A percentile compares a stretch with the other conserved stretches of the same genome.
Evolutionary conservation across 768 basidiomycete species (phyloP).

Genomic region (Podaxis mareebaensis): DNA sequence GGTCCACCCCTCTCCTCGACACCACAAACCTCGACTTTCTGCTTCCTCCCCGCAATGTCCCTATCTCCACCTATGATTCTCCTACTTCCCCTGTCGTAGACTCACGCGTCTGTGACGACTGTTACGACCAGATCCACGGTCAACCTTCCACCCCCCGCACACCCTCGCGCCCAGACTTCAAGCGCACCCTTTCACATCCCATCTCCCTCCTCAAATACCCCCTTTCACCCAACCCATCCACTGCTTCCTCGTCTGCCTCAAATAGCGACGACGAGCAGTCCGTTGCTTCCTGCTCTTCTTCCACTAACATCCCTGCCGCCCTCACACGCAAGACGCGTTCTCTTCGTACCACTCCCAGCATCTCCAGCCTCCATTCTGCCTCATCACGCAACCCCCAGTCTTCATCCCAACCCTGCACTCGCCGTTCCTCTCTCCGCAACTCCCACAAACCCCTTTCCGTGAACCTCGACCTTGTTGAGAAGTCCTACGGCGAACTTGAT

Average conservation of each 20-base stretch:
- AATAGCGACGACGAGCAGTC: slow-evolving; percentile 32
- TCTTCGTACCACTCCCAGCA: slow-evolving; percentile 32
- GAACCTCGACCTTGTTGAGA: slow-evolving; percentile 33
- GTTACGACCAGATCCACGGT: slow-evolving; percentile 74
- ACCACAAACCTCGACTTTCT: slow-evolving; percentile 70
- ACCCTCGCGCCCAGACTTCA: slow-evolving; percentile 35
- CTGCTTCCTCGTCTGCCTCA: slow-evolving; percentile 27
- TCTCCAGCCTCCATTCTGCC: slow-evolving; percentile 33
- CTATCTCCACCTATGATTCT: slow-evolving; percentile 57
- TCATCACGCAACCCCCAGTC: slow-evolving; percentile 32
- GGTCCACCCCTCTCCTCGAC: slow-evolving; percentile 66
- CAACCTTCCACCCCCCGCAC: slow-evolving; percentile 44
- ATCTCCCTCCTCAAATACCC: slow-evolving; percentile 40
- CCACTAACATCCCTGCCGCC: slow-evolving; percentile 24
- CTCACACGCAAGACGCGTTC: slow-evolving; percentile 31
- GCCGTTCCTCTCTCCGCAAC: slow-evolving; percentile 31
- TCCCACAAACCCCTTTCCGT: slow-evolving; percentile 40
- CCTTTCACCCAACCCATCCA: slow-evolving; percentile 27
- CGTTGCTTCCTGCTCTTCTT: slow-evolving; percentile 28
- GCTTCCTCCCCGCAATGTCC: slow-evolving; percentile 67
- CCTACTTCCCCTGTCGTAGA: slow-evolving; percentile 57
- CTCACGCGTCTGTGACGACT: slow-evolving; percentile 76
- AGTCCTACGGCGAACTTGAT: slow-evolving; percentile 68
- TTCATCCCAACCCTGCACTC: slow-evolving; percentile 21
- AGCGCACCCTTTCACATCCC: slow-evolving; percentile 38